Evolutionary conservation across 2,329 filamentous ascomycete genomes (phyloP).

Genomic region (Ramularia collo-cygni): DNA sequence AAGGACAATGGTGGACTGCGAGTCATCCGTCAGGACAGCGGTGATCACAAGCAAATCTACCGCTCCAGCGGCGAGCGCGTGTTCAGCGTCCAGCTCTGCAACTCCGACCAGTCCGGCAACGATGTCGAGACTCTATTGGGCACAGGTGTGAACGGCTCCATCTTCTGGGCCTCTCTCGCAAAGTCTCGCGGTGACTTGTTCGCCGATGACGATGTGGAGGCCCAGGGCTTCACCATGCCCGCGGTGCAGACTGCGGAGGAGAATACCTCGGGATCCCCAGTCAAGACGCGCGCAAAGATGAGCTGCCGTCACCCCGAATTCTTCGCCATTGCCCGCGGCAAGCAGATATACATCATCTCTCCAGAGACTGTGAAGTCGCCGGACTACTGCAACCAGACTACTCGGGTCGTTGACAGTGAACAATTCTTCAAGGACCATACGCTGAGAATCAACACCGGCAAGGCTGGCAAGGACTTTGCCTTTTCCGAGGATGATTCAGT

Average conservation of each 20-base stretch:
- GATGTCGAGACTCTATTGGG: conserved; percentile 79
- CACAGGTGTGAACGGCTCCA: conserved; percentile 87
- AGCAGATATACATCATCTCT: conserved; percentile 85
- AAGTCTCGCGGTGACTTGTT: conserved; percentile 72
- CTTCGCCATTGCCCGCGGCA: conserved; percentile 91
- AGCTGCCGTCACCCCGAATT: conserved; percentile 86
- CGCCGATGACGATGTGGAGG: conserved; percentile 70
- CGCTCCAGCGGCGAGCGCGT: conserved; percentile 86
- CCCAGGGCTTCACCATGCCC: conserved; percentile 81
- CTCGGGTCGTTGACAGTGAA: conserved; percentile 71
- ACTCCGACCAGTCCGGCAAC: conserved; percentile 47
- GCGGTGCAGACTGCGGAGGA: conserved; percentile 80
- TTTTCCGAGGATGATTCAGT: conserved; percentile 96
- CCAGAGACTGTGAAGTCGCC: conserved; percentile 49
- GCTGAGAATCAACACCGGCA: conserved; percentile 91
- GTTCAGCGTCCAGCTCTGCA: conserved; percentile 84
- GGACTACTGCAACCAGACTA: conserved; percentile 45
- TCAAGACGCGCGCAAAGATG: conserved; percentile 90
- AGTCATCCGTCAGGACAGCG: conserved; percentile 90
- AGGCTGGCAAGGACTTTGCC: conserved; percentile 95
- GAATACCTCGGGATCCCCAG: conserved; percentile 80
- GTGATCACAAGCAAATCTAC: conserved; percentile 85
- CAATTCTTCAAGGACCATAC: conserved; percentile 79
- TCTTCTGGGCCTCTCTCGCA: conserved; percentile 88
- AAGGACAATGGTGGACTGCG: conserved; percentile 81